A percentile compares a stretch with the other conserved stretches of the same genome.
phyloP scores from a whole-genome alignment of 192 early-diverging fungal species.

The Backusella tarrabulga region DNA sequence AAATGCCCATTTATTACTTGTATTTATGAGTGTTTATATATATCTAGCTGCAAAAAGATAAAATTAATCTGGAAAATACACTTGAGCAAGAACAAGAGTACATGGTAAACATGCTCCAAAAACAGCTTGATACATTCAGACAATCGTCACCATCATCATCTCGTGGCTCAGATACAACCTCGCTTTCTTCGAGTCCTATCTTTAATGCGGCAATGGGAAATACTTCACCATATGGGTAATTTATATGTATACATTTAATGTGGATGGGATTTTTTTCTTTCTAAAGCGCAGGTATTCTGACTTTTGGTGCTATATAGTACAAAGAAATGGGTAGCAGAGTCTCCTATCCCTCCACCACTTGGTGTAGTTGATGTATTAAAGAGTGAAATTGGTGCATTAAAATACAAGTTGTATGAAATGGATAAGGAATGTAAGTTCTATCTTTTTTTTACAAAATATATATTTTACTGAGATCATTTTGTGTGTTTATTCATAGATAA shows the following conservation, averaged over 20 bases:
- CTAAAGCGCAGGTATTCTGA: background rate
- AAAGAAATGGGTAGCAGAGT: slow-evolving; percentile 29
- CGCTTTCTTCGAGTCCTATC: slow-evolving; percentile 11
- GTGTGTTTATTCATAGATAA: background rate
- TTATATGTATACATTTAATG: background rate
- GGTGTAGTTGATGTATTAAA: slow-evolving; percentile 16
- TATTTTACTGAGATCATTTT: background rate
- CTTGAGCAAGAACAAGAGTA: slow-evolving; percentile 93
- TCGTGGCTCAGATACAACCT: background rate
- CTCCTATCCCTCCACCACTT: slow-evolving; percentile 16
- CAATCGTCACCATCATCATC: slow-evolving; percentile 12
- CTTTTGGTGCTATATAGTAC: slow-evolving; percentile 6
- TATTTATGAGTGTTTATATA: background rate
- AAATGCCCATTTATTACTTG: background rate
- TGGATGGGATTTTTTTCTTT: background rate
- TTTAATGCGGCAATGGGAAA: background rate
- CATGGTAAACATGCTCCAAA: slow-evolving; percentile 86
- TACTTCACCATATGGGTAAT: background rate
- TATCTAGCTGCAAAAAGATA: slow-evolving; percentile 77
- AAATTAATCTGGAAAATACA: slow-evolving; percentile 85
- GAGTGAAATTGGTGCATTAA: slow-evolving; percentile 30
- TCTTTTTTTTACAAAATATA: background rate
- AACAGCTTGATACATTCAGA: slow-evolving; percentile 65
- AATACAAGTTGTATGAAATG: slow-evolving; percentile 29
- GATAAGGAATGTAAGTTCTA: slow-evolving; percentile 40